Evolutionary conservation across 805 yeast species (phyloP).

Genomic region (Pichia sporocuriosa): DNA sequence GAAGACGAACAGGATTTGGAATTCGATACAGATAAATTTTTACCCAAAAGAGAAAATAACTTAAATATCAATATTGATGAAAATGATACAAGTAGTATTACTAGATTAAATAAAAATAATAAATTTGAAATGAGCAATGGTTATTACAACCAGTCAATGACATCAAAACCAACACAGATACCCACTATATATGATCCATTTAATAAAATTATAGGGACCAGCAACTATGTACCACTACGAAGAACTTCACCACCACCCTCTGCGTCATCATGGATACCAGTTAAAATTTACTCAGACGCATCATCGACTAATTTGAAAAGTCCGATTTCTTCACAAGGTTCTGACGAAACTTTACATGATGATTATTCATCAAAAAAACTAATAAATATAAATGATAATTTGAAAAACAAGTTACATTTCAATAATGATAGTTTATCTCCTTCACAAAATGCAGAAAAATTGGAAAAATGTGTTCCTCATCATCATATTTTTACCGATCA

Average conservation of each 20-base stretch:
- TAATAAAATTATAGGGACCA: background rate
- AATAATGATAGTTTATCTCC: background rate
- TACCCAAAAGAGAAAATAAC: too few relatives aligned
- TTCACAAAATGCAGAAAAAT: background rate
- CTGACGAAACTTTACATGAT: conserved; percentile 7
- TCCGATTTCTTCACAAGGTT: conserved; percentile 6
- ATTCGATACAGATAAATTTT: conserved; percentile 1
- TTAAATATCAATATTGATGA: too few relatives aligned
- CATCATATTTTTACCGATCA: conserved; percentile 19
- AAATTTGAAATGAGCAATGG: background rate
- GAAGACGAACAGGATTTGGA: conserved; percentile 25
- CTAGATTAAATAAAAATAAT: background rate
- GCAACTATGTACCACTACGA: background rate
- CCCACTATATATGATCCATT: conserved; percentile 6
- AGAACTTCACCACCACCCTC: background rate
- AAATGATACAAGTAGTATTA: too few relatives aligned
- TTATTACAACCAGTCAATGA: conserved; percentile 2
- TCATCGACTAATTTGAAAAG: background rate
- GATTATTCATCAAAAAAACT: background rate
- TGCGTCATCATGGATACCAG: conserved; percentile 4
- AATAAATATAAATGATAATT: background rate
- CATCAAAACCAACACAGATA: background rate
- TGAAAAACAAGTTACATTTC: background rate
- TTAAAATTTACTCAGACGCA: conserved; percentile 5
- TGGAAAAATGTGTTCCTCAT: conserved; percentile 35